Evolutionary conservation across 768 basidiomycete genomes (phyloP).

Genomic region (Russula foetens): DNA sequence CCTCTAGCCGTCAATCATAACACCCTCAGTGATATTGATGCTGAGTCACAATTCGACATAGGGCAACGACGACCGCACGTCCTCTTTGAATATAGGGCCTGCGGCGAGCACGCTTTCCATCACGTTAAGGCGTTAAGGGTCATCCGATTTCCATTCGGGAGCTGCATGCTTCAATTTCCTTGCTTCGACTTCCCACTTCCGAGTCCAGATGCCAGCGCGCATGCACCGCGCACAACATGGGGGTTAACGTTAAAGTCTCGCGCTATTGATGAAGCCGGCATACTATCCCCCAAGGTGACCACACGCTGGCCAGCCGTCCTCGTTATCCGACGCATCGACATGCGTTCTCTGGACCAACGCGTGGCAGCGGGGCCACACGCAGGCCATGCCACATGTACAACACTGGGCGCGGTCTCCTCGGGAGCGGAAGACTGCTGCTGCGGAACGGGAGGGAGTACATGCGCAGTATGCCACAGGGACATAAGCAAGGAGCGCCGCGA

Average conservation of each 20-base stretch:
- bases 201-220: background rate
- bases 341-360: slow-evolving; percentile 23
- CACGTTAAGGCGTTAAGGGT: slow-evolving; percentile 2
- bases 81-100: no score
- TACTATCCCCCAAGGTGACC: slow-evolving; percentile 9
- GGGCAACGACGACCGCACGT: no score
- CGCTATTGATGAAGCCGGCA: slow-evolving; percentile 7
- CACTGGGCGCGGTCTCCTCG: slow-evolving; percentile 24
- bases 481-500: slow-evolving; percentile 22
- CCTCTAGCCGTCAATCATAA: no score
- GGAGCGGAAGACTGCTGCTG: no score
- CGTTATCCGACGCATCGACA: slow-evolving; percentile 26
- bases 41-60: slow-evolving; percentile 16
- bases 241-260: no score
- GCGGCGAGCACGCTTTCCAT: background rate
- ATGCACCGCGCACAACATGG: slow-evolving; percentile 8
- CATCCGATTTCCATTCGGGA: no score
- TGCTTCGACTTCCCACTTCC: background rate
- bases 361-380: no score
- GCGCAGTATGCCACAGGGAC: background rate
- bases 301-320: slow-evolving; percentile 26
- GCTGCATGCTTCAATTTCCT: no score
- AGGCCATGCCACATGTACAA: no score
- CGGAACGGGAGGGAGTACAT: slow-evolving; percentile 1
- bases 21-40: slow-evolving; percentile 19